These are phyloP conservation scores for Melampsora larici-populina DNA, from an alignment of 1,284 basidiomycete species.

Conservation along the genomic window DNA sequence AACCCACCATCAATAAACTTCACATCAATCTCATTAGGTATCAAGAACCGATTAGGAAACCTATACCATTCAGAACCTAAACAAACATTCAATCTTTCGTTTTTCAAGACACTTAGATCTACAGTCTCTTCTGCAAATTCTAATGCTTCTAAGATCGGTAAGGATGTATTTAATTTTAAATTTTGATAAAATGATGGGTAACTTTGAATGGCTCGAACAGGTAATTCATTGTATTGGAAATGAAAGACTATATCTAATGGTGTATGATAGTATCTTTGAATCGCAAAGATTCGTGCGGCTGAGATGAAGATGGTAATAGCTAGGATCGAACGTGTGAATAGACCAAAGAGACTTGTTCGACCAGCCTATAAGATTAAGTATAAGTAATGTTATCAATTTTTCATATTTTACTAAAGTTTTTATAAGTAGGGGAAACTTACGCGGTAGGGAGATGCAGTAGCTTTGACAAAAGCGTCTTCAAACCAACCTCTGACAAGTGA, in stretches of 20 bases:
- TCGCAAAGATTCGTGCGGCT: conserved; percentile 71
- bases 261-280: conserved; percentile 84
- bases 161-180: conserved; percentile 65
- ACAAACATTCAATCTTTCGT: conserved; percentile 67
- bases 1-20: conserved; percentile 87
- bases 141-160: conserved; percentile 67
- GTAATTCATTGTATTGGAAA: conserved; percentile 75
- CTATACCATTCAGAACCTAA: conserved; percentile 93
- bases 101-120: conserved; percentile 18
- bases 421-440: conserved; percentile 57
- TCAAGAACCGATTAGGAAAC: conserved; percentile 83
- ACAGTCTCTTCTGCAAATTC: conserved; percentile 51
- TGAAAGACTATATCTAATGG: conserved; percentile 71
- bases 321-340: conserved; percentile 69
- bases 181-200: conserved; percentile 55
- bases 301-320: conserved; percentile 67
- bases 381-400: no score
- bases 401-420: not conserved
- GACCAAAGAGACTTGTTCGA: conserved; percentile 69
- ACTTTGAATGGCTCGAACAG: conserved; percentile 60
- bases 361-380: conserved; percentile 72
- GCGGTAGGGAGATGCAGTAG: conserved; percentile 76
- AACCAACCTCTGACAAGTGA: conserved; percentile 81
- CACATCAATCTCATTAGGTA: conserved; percentile 76
- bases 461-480: conserved; percentile 68